Conservation (phyloP, 208 protist genomes). For the Leishmania arabica region DNA sequence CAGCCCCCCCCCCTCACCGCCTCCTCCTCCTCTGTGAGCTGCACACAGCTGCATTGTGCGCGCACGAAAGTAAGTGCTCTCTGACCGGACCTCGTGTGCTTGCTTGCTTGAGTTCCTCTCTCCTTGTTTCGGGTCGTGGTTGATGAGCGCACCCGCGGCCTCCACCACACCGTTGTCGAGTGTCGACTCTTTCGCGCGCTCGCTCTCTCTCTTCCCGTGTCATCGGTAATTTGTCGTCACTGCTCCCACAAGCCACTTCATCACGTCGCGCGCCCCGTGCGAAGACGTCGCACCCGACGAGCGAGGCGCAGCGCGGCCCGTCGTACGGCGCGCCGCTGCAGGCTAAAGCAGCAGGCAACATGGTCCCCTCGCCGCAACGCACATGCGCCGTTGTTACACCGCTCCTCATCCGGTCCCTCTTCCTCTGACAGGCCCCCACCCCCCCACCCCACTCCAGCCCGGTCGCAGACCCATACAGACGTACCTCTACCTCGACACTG, state of each 20-base stretch:
- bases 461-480: background rate
- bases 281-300: no score
- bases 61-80: background rate
- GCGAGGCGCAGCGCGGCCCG: background rate
- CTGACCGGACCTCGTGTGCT: background rate
- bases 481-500: background rate
- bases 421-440: background rate
- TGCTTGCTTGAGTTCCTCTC: background rate
- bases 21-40: background rate
- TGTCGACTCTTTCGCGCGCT: no score
- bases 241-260: background rate
- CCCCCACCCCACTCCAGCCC: background rate
- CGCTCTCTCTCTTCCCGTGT: no score
- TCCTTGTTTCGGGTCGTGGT: background rate
- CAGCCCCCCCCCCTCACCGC: background rate
- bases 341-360: conserved; percentile 2
- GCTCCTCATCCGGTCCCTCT: background rate
- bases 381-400: background rate
- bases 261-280: background rate
- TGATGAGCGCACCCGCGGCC: no score
- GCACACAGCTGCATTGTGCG: background rate
- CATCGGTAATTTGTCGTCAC: background rate
- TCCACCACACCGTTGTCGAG: background rate
- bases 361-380: background rate
- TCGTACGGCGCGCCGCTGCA: background rate